phyloP scores from a whole-genome alignment of 169 alveolate species.

The Cytauxzoon felis region DNA sequence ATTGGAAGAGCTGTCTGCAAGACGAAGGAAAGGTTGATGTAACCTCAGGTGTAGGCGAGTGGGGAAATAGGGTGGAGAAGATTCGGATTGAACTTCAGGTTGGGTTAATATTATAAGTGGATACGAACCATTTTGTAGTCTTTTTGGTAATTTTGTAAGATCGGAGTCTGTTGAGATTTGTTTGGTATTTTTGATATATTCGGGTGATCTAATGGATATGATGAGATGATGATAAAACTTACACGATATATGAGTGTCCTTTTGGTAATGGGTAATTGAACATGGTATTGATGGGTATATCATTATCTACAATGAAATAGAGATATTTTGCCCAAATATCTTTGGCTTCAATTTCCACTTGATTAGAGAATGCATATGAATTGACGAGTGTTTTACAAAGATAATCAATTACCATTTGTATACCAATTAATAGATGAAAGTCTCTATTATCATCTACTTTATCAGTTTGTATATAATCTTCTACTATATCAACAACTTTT shows the following conservation, averaged over 20 bases:
- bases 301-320: slow-evolving; percentile 15
- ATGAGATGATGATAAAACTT: too few relatives aligned
- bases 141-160: neutral
- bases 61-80: too few relatives aligned
- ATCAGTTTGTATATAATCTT: neutral
- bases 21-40: too few relatives aligned
- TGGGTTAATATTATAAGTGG: neutral
- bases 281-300: slow-evolving; percentile 29
- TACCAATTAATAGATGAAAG: slow-evolving; percentile 21
- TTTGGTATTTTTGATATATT: slow-evolving; percentile 12
- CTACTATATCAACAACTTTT: neutral
- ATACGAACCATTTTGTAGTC: slow-evolving; percentile 17
- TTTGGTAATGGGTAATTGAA: slow-evolving; percentile 31
- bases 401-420: slow-evolving; percentile 37
- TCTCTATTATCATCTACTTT: slow-evolving; percentile 3
- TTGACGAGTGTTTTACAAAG: slow-evolving; percentile 35
- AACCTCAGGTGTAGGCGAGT: too few relatives aligned
- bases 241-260: slow-evolving; percentile 19
- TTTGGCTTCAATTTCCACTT: slow-evolving; percentile 46
- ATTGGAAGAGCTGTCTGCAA: too few relatives aligned
- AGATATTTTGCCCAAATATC: slow-evolving; percentile 30
- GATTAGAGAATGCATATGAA: slow-evolving; percentile 22
- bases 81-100: too few relatives aligned
- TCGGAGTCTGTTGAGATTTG: slow-evolving; percentile 20
- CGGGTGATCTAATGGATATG: too few relatives aligned